Conservation (phyloP, 169 alveolate species). For the Eimeria brunetti region DNA sequence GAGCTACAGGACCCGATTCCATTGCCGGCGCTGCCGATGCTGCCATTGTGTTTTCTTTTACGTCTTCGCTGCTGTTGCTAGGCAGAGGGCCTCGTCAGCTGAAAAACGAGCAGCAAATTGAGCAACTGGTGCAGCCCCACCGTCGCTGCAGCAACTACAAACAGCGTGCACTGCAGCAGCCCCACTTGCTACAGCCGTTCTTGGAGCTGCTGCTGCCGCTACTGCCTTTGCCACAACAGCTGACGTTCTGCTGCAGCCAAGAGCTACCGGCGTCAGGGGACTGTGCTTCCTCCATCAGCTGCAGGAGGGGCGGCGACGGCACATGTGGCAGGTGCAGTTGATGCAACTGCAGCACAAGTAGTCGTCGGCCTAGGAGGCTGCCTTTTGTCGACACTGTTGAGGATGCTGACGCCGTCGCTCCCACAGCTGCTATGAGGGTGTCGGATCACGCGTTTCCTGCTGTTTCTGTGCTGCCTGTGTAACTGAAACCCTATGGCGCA, state of each 20-base stretch:
- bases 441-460: background rate
- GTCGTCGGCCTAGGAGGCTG: background rate
- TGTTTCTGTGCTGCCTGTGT: background rate
- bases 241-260: background rate
- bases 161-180: background rate
- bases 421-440: background rate
- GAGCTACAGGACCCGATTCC: background rate
- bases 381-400: background rate
- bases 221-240: background rate
- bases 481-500: background rate
- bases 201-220: slow-evolving; percentile 29
- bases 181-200: background rate
- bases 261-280: slow-evolving; percentile 12
- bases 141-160: background rate
- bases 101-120: background rate
- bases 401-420: background rate
- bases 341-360: background rate
- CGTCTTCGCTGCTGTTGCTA: background rate
- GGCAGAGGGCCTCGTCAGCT: background rate
- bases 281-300: slow-evolving; percentile 19
- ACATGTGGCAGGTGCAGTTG: background rate
- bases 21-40: slow-evolving; percentile 3
- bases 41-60: background rate
- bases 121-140: slow-evolving; percentile 8
- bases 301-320: background rate